phyloP scores from a whole-genome alignment of 192 early-diverging fungal species.

The Backusella morwellensis region DNA sequence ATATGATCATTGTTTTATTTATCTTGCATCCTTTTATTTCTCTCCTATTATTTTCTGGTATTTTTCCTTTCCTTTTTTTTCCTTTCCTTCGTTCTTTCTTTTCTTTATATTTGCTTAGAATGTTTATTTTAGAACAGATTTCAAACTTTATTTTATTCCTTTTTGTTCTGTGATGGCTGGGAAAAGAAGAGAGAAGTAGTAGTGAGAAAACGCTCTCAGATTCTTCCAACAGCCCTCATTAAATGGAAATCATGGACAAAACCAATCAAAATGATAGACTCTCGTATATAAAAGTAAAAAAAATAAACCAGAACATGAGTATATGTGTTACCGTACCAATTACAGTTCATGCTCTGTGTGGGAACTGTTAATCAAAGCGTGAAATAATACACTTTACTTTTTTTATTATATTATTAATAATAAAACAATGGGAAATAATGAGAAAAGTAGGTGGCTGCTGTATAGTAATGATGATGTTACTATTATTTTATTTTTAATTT shows the following conservation, averaged over 20 bases:
- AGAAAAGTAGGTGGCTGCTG: neutral
- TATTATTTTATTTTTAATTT: neutral
- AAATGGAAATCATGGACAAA: neutral
- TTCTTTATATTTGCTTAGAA: neutral
- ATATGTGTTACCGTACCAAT: neutral
- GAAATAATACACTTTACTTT: neutral
- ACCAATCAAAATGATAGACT: neutral
- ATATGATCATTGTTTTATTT: neutral
- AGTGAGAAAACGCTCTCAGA: neutral
- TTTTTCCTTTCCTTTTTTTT: neutral
- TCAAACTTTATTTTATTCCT: slow-evolving; percentile 1
- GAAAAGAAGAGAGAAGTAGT: neutral
- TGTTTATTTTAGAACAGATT: neutral
- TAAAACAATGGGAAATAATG: neutral
- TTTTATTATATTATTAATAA: neutral
- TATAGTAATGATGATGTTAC: neutral
- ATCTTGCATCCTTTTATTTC: neutral
- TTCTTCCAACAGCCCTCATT: neutral
- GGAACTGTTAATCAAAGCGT: neutral
- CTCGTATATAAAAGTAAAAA: neutral
- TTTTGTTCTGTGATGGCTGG: neutral
- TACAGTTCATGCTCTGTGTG: neutral
- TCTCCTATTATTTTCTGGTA: neutral
- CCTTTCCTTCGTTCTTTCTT: neutral
- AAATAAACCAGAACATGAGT: neutral